phyloP scores from a whole-genome alignment of 164 flowering plant species.

The Paratinospora sagittata region DNA sequence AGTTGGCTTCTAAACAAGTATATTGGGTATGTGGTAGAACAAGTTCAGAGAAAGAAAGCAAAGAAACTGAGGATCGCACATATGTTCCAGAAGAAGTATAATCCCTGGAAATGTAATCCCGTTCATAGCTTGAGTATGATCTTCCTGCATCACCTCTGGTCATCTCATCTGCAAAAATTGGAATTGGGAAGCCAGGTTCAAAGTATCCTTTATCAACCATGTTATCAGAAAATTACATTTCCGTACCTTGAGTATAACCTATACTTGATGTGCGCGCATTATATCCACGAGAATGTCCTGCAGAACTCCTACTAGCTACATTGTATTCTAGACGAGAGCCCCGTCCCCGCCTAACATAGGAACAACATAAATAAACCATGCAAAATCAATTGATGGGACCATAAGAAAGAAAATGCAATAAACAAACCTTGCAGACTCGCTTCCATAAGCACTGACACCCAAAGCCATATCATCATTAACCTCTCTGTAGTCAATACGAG shows the following conservation, averaged over 20 bases:
- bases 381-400: background rate
- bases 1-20: background rate
- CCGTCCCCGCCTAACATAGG: conserved; percentile 13
- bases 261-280: conserved; percentile 18
- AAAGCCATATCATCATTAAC: conserved; percentile 10
- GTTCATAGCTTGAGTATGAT: conserved; percentile 17
- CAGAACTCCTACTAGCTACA: conserved; percentile 17
- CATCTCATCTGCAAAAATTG: conserved; percentile 15
- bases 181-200: background rate
- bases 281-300: conserved; percentile 21
- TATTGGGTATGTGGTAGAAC: background rate
- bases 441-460: conserved; percentile 16
- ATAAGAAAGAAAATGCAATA: conserved; percentile 1
- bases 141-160: conserved; percentile 18
- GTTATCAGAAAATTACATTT: background rate
- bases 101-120: conserved; percentile 21
- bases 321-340: conserved; percentile 18
- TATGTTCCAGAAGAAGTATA: conserved; percentile 14
- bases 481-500: too few relatives aligned
- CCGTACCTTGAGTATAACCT: conserved; percentile 28
- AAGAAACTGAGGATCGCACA: conserved; percentile 9
- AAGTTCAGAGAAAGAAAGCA: background rate
- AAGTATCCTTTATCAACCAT: background rate
- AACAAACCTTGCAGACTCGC: conserved; percentile 21
- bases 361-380: conserved; percentile 4